phyloP scores from a whole-genome alignment of 768 basidiomycete genomes.

The Rhodotorula graminis region DNA sequence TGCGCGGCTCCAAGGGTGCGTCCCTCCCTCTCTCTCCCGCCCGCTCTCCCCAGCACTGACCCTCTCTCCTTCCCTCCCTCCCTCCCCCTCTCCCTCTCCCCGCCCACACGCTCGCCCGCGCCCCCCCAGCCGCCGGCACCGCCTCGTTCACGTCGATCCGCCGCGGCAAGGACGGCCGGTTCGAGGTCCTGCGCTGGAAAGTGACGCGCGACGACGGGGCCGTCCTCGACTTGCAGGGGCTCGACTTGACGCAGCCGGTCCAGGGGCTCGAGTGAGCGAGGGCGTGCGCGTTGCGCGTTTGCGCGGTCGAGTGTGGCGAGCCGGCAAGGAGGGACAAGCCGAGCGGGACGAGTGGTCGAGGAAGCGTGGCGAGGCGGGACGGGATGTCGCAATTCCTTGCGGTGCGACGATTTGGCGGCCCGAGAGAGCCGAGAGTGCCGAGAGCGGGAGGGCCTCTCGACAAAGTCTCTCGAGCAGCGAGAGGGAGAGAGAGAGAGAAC shows the following conservation, averaged over 20 bases:
- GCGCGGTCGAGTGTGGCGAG: too few relatives aligned
- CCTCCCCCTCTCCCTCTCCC: neutral
- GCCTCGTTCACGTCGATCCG: constrained; percentile 39
- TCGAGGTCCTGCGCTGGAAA: constrained; percentile 39
- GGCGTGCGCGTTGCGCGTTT: too few relatives aligned
- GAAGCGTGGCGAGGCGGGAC: too few relatives aligned
- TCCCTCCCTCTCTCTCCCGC: neutral
- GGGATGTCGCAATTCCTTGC: too few relatives aligned
- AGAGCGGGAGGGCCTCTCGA: too few relatives aligned
- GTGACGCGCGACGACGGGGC: constrained; percentile 34
- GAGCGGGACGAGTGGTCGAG: too few relatives aligned
- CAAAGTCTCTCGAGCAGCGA: too few relatives aligned
- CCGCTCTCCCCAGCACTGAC: neutral
- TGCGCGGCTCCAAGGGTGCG: constrained; percentile 31
- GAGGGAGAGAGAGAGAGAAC: too few relatives aligned
- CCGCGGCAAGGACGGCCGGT: constrained; percentile 29
- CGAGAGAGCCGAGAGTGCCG: too few relatives aligned
- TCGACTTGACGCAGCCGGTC: constrained; percentile 12
- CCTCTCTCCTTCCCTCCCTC: neutral
- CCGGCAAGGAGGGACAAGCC: too few relatives aligned
- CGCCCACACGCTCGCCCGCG: too few relatives aligned
- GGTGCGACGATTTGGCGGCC: too few relatives aligned
- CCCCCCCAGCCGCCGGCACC: constrained; percentile 24
- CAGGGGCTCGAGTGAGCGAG: neutral
- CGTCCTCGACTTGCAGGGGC: constrained; percentile 35